Percentiles rank a stretch among this genome's conserved stretches.
phyloP scores from a whole-genome alignment of 495 filamentous ascomycete species.

The Chaetomium cochliodes region DNA sequence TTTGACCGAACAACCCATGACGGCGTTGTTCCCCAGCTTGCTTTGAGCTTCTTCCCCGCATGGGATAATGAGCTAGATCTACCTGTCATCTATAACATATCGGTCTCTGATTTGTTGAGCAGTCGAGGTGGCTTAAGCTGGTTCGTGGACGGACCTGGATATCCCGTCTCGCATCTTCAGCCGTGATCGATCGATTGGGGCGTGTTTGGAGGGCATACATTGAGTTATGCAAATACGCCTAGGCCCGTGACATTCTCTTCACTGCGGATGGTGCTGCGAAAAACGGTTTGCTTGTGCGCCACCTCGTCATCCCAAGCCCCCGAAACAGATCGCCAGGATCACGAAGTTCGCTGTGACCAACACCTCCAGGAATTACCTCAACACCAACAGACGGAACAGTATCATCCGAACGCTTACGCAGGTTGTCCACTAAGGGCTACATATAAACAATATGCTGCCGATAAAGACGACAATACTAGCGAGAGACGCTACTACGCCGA shows the following conservation, averaged over 20 bases:
- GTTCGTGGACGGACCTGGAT: conserved; percentile 69
- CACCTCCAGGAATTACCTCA: conserved; percentile 66
- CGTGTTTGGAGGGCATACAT: conserved; percentile 70
- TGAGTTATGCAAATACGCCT: conserved; percentile 64
- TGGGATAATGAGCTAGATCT: conserved; percentile 61
- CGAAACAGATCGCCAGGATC: conserved; percentile 66
- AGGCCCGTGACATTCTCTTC: conserved; percentile 76
- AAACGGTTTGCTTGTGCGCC: conserved; percentile 66
- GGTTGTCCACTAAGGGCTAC: conserved; percentile 54
- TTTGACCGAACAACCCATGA: conserved; percentile 32
- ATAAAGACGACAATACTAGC: conserved; percentile 25
- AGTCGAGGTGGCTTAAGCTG: conserved; percentile 60
- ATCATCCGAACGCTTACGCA: conserved; percentile 71
- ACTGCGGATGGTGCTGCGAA: conserved; percentile 73
- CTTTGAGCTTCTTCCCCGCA: conserved; percentile 65
- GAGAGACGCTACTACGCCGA: conserved; percentile 63
- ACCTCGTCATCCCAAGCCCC: conserved; percentile 77
- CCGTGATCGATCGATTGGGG: conserved; percentile 61
- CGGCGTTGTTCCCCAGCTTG: conserved; percentile 70
- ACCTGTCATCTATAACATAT: conserved; percentile 74
- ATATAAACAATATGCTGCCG: conserved; percentile 17
- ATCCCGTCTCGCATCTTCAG: conserved; percentile 79
- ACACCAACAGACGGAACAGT: conserved; percentile 80
- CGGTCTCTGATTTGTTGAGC: conserved; percentile 71
- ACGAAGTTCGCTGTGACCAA: conserved; percentile 67